phyloP scores from a whole-genome alignment of 2,329 filamentous ascomycete species.

The Colletotrichum lentis region DNA sequence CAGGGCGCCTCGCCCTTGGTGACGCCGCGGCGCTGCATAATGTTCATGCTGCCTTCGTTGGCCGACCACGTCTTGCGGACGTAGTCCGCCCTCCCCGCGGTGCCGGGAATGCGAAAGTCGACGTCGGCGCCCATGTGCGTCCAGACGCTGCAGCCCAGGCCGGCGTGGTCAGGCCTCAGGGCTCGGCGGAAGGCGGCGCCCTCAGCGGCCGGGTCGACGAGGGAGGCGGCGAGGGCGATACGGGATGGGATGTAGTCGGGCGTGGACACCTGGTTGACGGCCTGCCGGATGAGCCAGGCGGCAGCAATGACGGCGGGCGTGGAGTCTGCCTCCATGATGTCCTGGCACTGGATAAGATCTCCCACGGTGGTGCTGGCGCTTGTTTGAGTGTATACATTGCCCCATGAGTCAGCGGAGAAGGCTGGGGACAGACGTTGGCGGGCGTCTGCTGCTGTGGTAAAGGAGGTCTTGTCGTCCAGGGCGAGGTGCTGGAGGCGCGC shows the following conservation, averaged over 20 bases:
- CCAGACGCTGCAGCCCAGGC: conserved; percentile 29
- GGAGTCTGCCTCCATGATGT: background rate
- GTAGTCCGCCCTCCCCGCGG: conserved; percentile 8
- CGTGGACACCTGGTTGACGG: background rate
- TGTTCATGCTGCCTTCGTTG: conserved; percentile 30
- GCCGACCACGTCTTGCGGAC: conserved; percentile 35
- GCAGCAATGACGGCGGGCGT: background rate
- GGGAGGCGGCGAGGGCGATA: conserved; percentile 16
- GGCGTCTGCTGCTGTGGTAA: conserved; percentile 14
- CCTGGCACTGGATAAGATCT: background rate
- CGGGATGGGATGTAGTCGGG: conserved; percentile 18
- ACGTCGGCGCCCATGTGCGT: conserved; percentile 33
- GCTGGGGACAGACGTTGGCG: conserved; percentile 5
- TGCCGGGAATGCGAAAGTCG: conserved; percentile 30
- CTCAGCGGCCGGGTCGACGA: conserved; percentile 14
- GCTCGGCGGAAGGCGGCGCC: conserved; percentile 13
- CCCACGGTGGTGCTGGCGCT: background rate
- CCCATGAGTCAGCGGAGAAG: conserved; percentile 1
- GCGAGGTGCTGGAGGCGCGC: conserved; percentile 8
- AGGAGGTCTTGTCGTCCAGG: conserved; percentile 4
- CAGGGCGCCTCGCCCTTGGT: conserved; percentile 22
- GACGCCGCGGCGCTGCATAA: conserved; percentile 26
- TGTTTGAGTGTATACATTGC: conserved; percentile 30
- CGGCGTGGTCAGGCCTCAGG: conserved; percentile 12
- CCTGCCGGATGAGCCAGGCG: conserved; percentile 20